These are phyloP conservation scores for Lachancea dasiensis DNA, from an alignment of 805 yeast genomes.

Conservation along the genomic window DNA sequence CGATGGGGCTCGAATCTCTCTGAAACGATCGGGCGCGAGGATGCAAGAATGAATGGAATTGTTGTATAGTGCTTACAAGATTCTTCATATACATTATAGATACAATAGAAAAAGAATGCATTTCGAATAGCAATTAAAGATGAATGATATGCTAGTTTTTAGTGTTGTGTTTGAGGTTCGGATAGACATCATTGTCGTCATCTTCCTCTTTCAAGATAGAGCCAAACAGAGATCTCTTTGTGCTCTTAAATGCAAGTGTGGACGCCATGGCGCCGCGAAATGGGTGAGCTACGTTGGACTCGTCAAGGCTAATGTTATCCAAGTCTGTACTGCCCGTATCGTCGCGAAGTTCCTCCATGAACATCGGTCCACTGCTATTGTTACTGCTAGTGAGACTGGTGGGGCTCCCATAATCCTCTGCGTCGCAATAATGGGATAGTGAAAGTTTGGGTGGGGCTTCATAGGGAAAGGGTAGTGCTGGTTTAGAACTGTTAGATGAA, in stretches of 20 bases:
- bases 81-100: no score
- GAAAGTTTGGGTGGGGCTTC: conserved; percentile 30
- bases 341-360: conserved; percentile 17
- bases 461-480: conserved; percentile 12
- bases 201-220: conserved; percentile 18
- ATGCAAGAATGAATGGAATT: conserved; percentile 9
- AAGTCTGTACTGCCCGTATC: conserved; percentile 11
- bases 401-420: conserved; percentile 17
- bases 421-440: conserved; percentile 12
- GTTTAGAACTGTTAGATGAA: no score
- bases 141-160: not conserved
- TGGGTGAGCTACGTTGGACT: conserved; percentile 10
- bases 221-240: conserved; percentile 16
- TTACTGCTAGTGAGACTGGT: conserved; percentile 15
- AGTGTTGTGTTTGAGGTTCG: not conserved
- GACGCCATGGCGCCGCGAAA: not conserved
- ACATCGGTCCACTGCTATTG: conserved; percentile 12
- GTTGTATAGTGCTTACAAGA: not conserved
- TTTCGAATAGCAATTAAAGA: no score
- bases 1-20: conserved; percentile 41
- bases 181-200: not conserved
- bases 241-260: conserved; percentile 11
- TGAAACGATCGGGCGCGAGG: conserved; percentile 21
- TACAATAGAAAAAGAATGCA: not conserved
- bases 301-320: conserved; percentile 18